Percentiles rank a stretch among this genome's conserved stretches.
Conservation (phyloP, 140 eudicot species). For the Ambrosia hybrid region DNA sequence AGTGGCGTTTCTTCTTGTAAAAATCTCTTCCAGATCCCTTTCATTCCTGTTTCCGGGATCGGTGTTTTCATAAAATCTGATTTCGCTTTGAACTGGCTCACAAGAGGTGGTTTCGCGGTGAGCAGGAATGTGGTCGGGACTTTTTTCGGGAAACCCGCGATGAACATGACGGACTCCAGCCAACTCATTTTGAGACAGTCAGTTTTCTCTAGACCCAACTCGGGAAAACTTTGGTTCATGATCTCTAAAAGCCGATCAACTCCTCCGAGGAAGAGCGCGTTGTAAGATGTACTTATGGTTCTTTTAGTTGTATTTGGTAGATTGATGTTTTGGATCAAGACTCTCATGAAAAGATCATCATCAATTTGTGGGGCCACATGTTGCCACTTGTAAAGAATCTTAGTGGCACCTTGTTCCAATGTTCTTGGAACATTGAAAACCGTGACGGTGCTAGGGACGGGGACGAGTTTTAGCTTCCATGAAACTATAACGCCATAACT, state of each 20-base stretch:
- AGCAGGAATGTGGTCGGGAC: slow-evolving; percentile 33
- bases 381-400: slow-evolving; percentile 32
- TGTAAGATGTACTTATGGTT: slow-evolving; percentile 33
- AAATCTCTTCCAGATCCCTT: slow-evolving; percentile 31
- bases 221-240: slow-evolving; percentile 22
- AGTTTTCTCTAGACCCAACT: slow-evolving; percentile 23
- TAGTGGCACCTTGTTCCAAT: slow-evolving; percentile 27
- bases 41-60: slow-evolving; percentile 26
- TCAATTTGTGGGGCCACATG: slow-evolving; percentile 24
- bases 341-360: slow-evolving; percentile 28
- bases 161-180: slow-evolving; percentile 37
- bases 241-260: slow-evolving; percentile 13
- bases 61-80: slow-evolving; percentile 31
- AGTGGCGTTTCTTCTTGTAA: slow-evolving; percentile 24
- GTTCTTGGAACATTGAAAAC: slow-evolving; percentile 27
- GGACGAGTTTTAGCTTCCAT: slow-evolving; percentile 24
- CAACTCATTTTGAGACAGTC: slow-evolving; percentile 36
- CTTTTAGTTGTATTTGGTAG: slow-evolving; percentile 23
- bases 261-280: slow-evolving; percentile 33
- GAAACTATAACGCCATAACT: slow-evolving; percentile 40
- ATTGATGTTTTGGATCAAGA: slow-evolving; percentile 3
- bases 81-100: slow-evolving; percentile 32
- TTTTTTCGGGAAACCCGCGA: slow-evolving; percentile 29
- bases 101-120: slow-evolving; percentile 30
- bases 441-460: slow-evolving; percentile 23